Conservation (phyloP, 345 rosid species). For the Gossypium sturtianum region DNA sequence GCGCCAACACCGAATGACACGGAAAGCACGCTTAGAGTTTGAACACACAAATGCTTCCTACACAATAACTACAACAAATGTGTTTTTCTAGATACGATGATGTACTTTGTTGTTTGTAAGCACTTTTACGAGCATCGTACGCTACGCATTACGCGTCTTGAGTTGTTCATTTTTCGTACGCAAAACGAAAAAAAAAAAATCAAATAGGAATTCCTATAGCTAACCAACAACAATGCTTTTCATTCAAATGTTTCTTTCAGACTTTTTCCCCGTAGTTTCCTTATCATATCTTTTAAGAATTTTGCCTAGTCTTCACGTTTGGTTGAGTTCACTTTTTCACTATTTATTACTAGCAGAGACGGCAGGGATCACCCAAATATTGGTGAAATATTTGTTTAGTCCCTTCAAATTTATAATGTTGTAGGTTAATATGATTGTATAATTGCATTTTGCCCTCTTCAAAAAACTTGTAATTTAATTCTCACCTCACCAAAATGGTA, state of each 20-base stretch:
- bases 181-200: too few relatives aligned
- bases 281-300: not conserved
- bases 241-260: not conserved
- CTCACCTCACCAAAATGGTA: too few relatives aligned
- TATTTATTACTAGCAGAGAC: too few relatives aligned
- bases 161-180: not conserved
- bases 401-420: too few relatives aligned
- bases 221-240: not conserved
- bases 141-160: not conserved
- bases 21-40: conserved; percentile 56
- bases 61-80: not conserved
- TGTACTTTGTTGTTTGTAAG: not conserved
- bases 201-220: not conserved
- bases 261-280: not conserved
- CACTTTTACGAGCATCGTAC: not conserved
- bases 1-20: conserved; percentile 36
- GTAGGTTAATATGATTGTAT: too few relatives aligned
- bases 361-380: too few relatives aligned
- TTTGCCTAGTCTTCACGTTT: not conserved
- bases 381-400: too few relatives aligned
- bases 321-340: not conserved
- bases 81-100: conserved; percentile 8
- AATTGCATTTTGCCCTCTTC: too few relatives aligned
- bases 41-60: not conserved
- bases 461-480: too few relatives aligned